Evolutionary conservation across 768 basidiomycete genomes (phyloP).

Genomic region (Gelatoporia subvermispora): DNA sequence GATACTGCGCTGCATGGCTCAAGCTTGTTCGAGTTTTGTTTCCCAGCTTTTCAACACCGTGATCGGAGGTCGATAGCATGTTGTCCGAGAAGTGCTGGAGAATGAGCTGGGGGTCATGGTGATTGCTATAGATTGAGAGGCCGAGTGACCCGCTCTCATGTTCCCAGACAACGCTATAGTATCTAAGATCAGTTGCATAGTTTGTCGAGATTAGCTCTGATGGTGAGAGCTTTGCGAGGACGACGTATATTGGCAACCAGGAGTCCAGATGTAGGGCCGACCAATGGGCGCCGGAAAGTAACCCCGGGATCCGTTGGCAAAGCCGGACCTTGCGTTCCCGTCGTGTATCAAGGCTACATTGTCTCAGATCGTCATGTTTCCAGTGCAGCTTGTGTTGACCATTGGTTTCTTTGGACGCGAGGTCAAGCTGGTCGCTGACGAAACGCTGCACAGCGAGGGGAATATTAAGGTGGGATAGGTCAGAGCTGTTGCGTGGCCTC

Average conservation of each 20-base stretch:
- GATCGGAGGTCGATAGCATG: background rate
- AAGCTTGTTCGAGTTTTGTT: background rate
- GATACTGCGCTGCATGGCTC: background rate
- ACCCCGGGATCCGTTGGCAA: background rate
- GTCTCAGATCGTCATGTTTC: background rate
- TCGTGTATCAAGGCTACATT: background rate
- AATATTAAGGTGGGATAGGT: background rate
- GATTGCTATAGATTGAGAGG: background rate
- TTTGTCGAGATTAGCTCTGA: background rate
- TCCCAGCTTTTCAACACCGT: background rate
- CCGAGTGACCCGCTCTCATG: background rate
- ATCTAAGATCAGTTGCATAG: background rate
- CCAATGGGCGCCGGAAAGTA: background rate
- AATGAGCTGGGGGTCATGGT: background rate
- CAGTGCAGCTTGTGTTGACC: background rate
- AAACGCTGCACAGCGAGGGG: background rate
- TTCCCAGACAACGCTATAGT: background rate
- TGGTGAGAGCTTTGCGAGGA: background rate
- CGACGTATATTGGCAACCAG: background rate
- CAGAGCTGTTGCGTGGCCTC: background rate
- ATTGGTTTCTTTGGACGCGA: background rate
- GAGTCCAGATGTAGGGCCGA: background rate
- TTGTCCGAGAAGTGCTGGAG: background rate
- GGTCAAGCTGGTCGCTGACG: background rate
- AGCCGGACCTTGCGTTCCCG: background rate